Evolutionary conservation across 1,284 basidiomycete species (phyloP).

Genomic region (Papiliotrema flavescens): DNA sequence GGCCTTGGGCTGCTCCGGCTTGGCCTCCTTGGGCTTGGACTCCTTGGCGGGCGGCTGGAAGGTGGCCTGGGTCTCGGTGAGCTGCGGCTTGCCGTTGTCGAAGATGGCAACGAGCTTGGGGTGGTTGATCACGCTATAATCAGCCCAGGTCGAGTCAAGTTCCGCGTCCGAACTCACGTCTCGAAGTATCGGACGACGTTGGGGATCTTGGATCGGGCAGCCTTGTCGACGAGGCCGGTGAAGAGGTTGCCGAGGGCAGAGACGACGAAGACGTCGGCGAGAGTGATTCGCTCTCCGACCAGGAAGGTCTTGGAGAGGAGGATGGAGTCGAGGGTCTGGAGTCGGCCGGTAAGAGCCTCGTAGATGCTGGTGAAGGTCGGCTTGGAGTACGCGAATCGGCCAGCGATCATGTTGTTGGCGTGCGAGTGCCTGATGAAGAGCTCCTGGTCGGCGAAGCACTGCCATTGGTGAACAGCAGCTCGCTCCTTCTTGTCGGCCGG

Average conservation of each 20-base stretch:
- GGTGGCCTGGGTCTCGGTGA: conserved; percentile 67
- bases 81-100: conserved; percentile 55
- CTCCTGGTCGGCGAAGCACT: conserved; percentile 62
- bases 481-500: conserved; percentile 57
- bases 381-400: conserved; percentile 59
- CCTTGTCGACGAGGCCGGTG: conserved; percentile 59
- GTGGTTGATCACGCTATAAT: conserved; percentile 66
- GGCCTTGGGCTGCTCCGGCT: conserved; percentile 50
- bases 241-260: conserved; percentile 56
- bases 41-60: conserved; percentile 65
- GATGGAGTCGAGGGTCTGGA: conserved; percentile 62
- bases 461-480: conserved; percentile 67
- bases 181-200: conserved; percentile 79
- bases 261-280: conserved; percentile 80
- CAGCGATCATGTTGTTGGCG: conserved; percentile 51
- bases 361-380: conserved; percentile 45
- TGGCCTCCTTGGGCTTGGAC: conserved; percentile 50
- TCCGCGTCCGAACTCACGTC: conserved; percentile 51
- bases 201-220: conserved; percentile 63
- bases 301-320: conserved; percentile 81
- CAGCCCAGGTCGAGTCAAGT: neutral
- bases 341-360: conserved; percentile 26
- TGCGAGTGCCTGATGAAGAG: conserved; percentile 42
- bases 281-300: conserved; percentile 88
- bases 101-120: conserved; percentile 67